Evolutionary conservation across 2,329 filamentous ascomycete genomes (phyloP), one percentile per base, ranked within the genome.

Genomic region (Blastomyces parvus): DNA sequence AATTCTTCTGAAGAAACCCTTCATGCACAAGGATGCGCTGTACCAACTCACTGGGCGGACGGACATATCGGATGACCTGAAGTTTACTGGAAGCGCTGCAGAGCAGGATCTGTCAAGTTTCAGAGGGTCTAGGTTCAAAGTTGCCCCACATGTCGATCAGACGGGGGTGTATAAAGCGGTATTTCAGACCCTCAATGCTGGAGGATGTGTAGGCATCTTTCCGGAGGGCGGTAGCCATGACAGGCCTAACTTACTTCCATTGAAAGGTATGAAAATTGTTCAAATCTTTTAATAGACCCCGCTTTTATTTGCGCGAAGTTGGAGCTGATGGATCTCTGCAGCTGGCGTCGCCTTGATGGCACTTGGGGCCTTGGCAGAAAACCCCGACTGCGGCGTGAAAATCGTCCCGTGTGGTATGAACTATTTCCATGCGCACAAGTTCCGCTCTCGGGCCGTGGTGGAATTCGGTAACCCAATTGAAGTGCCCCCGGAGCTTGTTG

Each of bases 371-470:
- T 81, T 97, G 60, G 91, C 90, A 5, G 87, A 91, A 63, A 86
- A 92, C 66, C 92, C 92, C 2, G 83, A 93, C 67, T 96, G 90
- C 72, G 91, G 90, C 38, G 81, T 99, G 66, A 95, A 92, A 76
- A 97, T 99, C 70, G 90, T 99, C 30, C 94, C 94, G 3, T 92
- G 94, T 60, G 93, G 93, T 70, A 97, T 99, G 93, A 99, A 99
- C 77, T 99, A 99, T 77, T 99, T 99, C 78, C 93, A 97, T 76
- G 90, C 93, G 0, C 93, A 99, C 82, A 99, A 97, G 76, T 99
- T 99, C 77, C 88, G 93, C 56, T 97, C 93, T 67, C 86, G 94
- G 73, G 94, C 93, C 44, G 93, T 99, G 4, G 87, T 97, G 65
- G 94, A 99, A 73, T 99, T 97, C 70, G 94, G 94, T 9, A 87